These are phyloP conservation scores for Pythium periplocum DNA, from an alignment of 352 stramenopile genomes.

Conservation along the genomic window DNA sequence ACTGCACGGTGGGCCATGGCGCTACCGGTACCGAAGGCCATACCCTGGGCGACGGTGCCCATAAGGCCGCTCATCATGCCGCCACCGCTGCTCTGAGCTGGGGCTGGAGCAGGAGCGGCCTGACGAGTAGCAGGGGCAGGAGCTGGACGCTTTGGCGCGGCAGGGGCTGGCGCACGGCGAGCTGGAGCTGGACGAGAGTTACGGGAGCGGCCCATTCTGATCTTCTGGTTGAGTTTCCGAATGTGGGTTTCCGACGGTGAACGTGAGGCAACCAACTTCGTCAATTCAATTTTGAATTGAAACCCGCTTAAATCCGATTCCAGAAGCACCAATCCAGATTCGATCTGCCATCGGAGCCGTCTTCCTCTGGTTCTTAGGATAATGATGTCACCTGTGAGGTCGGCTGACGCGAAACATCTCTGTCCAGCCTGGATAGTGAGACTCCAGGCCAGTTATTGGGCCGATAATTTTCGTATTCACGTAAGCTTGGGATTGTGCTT, in stretches of 20 bases:
- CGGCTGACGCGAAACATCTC: no score
- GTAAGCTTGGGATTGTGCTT: no score
- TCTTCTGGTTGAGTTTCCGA: slow-evolving; percentile 2
- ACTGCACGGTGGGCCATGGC: slow-evolving; percentile 93
- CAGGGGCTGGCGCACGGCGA: slow-evolving; percentile 27
- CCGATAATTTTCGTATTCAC: no score
- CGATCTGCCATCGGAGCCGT: not conserved
- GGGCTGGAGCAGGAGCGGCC: slow-evolving; percentile 43
- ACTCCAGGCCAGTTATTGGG: no score
- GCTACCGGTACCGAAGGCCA: slow-evolving; percentile 97
- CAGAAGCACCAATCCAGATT: slow-evolving; percentile 2
- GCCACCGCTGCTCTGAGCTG: slow-evolving; percentile 44
- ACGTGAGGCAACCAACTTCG: no score
- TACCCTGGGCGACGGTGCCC: slow-evolving; percentile 94
- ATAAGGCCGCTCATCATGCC: slow-evolving; percentile 94
- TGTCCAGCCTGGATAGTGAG: no score
- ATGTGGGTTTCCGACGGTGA: no score
- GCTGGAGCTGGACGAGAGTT: slow-evolving; percentile 45
- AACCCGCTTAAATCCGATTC: not conserved
- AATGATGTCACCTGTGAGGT: no score
- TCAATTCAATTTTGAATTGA: slow-evolving; percentile 18
- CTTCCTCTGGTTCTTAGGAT: no score
- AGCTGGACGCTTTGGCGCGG: slow-evolving; percentile 23
- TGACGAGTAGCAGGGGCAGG: slow-evolving; percentile 51
- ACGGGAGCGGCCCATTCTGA: slow-evolving; percentile 63